phyloP scores from a whole-genome alignment of 2,329 filamentous ascomycete genomes.

The Venturia effusa region DNA sequence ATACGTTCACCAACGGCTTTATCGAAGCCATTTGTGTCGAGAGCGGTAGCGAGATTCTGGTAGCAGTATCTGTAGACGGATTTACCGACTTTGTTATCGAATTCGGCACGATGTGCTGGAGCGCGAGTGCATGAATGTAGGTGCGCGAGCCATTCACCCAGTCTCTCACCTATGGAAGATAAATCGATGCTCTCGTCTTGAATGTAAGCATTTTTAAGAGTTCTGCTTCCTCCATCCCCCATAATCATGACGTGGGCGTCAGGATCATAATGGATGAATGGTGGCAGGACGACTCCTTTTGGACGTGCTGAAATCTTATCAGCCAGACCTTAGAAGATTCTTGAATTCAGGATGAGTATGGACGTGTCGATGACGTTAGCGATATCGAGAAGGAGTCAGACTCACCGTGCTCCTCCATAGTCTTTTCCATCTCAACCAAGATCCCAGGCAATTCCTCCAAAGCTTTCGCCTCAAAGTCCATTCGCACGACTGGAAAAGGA shows the following conservation, averaged over 20 bases:
- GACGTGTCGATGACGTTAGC: not conserved
- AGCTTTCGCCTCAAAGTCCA: slow-evolving; percentile 25
- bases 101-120: slow-evolving; percentile 12
- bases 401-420: not conserved
- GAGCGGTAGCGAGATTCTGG: slow-evolving; percentile 17
- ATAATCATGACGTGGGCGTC: slow-evolving; percentile 21
- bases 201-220: slow-evolving; percentile 24
- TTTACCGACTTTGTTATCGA: slow-evolving; percentile 22
- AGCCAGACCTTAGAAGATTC: not conserved
- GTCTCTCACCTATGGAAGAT: slow-evolving; percentile 15
- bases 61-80: slow-evolving; percentile 23
- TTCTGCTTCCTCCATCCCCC: slow-evolving; percentile 20
- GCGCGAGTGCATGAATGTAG: slow-evolving; percentile 17
- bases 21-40: slow-evolving; percentile 19
- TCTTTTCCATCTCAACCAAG: not conserved
- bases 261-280: slow-evolving; percentile 19
- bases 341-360: not conserved
- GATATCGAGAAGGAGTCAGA: not conserved
- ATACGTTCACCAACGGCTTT: slow-evolving; percentile 17
- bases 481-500: slow-evolving; percentile 20
- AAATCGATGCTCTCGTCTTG: slow-evolving; percentile 15
- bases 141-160: slow-evolving; percentile 24
- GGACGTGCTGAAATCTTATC: not conserved
- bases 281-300: not conserved
- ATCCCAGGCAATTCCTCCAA: slow-evolving; percentile 16